These are phyloP conservation scores for Termitomyces sp. DNA, from an alignment of 768 basidiomycete genomes.

Conservation along the genomic window DNA sequence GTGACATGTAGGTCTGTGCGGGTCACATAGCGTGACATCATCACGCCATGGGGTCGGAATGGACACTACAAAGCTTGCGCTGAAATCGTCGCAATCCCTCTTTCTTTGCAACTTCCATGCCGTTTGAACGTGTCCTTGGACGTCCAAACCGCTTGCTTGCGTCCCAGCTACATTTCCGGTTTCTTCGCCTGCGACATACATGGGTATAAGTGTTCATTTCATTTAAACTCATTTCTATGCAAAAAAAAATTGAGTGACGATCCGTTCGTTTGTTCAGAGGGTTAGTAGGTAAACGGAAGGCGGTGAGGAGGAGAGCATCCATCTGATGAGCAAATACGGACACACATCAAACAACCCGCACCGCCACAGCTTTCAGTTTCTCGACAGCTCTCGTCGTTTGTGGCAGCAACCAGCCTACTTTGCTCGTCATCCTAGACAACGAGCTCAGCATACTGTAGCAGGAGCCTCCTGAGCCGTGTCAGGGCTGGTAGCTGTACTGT, in stretches of 20 bases:
- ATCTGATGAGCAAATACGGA: conserved; percentile 6
- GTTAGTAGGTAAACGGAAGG: conserved; percentile 8
- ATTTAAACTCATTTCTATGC: background rate
- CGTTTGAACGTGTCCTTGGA: background rate
- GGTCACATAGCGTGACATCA: conserved; percentile 9
- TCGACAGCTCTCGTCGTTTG: conserved; percentile 9
- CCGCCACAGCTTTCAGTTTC: conserved; percentile 13
- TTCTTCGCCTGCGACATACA: background rate
- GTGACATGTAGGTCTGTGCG: conserved; percentile 11
- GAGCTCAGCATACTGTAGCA: background rate
- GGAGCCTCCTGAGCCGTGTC: background rate
- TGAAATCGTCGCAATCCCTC: conserved; percentile 1
- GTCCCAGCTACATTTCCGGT: background rate
- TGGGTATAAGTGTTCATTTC: background rate
- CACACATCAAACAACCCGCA: conserved; percentile 17
- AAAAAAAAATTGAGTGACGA: background rate
- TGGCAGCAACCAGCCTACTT: background rate
- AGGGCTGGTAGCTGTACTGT: background rate
- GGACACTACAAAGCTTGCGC: conserved; percentile 2
- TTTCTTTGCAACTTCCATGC: conserved; percentile 13
- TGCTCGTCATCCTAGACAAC: conserved; percentile 3
- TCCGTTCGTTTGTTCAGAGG: background rate
- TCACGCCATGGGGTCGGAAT: conserved; percentile 3
- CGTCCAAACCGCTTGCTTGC: background rate
- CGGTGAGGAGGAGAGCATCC: conserved; percentile 13